Evolutionary conservation across 352 stramenopile genomes (phyloP), one percentile per base, ranked within the genome.

Genomic region (Phytopythium kandeliae): DNA sequence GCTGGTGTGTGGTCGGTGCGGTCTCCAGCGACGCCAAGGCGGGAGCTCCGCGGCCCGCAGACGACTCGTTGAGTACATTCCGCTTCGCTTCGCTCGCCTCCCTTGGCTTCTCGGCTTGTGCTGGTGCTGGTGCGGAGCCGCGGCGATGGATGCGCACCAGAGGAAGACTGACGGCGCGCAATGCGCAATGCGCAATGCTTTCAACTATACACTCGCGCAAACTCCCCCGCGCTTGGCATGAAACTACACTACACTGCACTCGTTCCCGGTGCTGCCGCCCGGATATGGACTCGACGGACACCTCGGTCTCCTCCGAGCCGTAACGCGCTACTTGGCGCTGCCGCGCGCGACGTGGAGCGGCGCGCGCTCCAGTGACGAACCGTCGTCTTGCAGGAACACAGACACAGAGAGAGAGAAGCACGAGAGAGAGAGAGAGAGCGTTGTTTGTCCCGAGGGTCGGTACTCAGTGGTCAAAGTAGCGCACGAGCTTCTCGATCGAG

Each of bases 401-500:
- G 22, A 46, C 22, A 38, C 41, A 31, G 4, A 42, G 17, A 42
- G 36, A 19, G 17, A 42, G 36, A 19, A 52, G 16, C 47, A 52
- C 28, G 33, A 52, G 19, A 43, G 13, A 52, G 28, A 50, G 28
- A 51, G 5, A 5, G 22, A 17, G 42, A 17, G 35, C 28, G 45
- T 37, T 22, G 45, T 51, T 51, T 52, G 47, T 21, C 17, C 22
- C 47, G 12, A 9, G n/a, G n/a, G n/a, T n/a, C n/a, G n/a, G n/a
- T n/a, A 40, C 35, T 69, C 67, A 73, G 51, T 75, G 67, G 48
- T 86, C 73, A 52, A 89, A 89, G 63, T 78, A 89, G 51, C 63
- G 54, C 46, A 62, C 74, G 43, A 89, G 61, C 60, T 84, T 85
- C 41, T 86, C 75, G 33, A 86, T 50, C 41, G 74, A 48, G 40